Conservation (phyloP, 1,284 basidiomycete genomes). For the Trichosporon faecale region DNA sequence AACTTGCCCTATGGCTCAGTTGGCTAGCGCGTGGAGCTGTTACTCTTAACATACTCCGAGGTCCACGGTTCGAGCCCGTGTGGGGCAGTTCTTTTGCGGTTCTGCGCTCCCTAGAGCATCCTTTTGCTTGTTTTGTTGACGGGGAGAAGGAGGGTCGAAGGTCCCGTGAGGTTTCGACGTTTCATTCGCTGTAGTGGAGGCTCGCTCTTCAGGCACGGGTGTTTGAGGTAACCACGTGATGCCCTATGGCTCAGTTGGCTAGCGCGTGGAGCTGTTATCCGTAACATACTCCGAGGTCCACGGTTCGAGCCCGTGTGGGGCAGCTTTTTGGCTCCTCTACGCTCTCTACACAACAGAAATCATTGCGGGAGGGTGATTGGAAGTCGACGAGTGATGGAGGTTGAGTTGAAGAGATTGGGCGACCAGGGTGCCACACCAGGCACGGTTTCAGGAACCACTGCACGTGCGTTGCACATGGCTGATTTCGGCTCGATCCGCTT, state of each 20-base stretch:
- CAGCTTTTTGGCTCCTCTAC: not conserved
- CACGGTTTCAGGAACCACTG: not conserved
- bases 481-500: slow-evolving; percentile 8
- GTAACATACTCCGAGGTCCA: slow-evolving; percentile 17
- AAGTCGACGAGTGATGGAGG: not conserved
- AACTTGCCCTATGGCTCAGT: slow-evolving; percentile 17
- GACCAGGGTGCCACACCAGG: not conserved
- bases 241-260: slow-evolving; percentile 18
- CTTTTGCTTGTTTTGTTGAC: no score
- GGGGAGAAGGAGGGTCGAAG: not conserved
- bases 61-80: slow-evolving; percentile 19
- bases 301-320: slow-evolving; percentile 18
- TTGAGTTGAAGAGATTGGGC: not conserved
- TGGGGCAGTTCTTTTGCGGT: slow-evolving; percentile 11
- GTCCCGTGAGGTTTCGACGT: no score
- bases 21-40: slow-evolving; percentile 19
- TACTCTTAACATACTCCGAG: slow-evolving; percentile 13
- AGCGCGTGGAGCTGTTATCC: slow-evolving; percentile 16
- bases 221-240: not conserved
- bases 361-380: not conserved
- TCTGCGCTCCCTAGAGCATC: not conserved
- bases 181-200: no score
- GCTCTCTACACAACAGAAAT: not conserved
- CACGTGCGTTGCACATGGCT: not conserved
- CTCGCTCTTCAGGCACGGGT: not conserved